Percentiles rank a stretch among this genome's conserved stretches.
Conservation (phyloP, 2,329 filamentous ascomycete genomes). For the Aspergillus sergii region DNA sequence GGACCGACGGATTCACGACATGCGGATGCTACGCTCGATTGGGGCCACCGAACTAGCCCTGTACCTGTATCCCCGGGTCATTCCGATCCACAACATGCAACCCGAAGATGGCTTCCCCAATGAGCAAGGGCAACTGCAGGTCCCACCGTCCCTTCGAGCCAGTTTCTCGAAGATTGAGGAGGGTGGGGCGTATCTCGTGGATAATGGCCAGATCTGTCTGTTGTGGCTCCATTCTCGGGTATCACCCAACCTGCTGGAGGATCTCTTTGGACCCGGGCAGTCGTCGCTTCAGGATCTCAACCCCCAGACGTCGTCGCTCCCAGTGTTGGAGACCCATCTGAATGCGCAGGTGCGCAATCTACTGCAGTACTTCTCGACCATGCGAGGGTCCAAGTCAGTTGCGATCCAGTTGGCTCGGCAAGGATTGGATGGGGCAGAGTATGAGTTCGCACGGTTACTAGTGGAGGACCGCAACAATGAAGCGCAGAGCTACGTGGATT, state of each 20-base stretch:
- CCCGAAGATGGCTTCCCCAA: conserved; percentile 92
- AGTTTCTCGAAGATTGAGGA: conserved; percentile 88
- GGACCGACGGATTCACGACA: conserved; percentile 86
- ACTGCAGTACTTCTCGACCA: conserved; percentile 77
- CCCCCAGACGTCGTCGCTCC: conserved; percentile 76
- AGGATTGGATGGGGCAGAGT: conserved; percentile 91
- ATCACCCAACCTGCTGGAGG: conserved; percentile 84
- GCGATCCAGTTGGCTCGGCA: conserved; percentile 90
- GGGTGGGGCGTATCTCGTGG: conserved; percentile 89
- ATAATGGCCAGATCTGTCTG: conserved; percentile 90
- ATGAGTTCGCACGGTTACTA: conserved; percentile 88
- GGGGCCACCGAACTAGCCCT: conserved; percentile 81
- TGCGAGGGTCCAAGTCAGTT: conserved; percentile 83
- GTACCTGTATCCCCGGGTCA: conserved; percentile 93
- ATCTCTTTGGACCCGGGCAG: conserved; percentile 82
- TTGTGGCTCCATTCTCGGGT: conserved; percentile 93
- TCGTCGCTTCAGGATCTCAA: conserved; percentile 74
- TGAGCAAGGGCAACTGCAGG: conserved; percentile 80
- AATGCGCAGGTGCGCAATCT: conserved; percentile 96
- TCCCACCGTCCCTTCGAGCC: conserved; percentile 78
- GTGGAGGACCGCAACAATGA: conserved; percentile 97
- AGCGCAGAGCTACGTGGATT: conserved; percentile 97
- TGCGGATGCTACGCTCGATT: conserved; percentile 87
- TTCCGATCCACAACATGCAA: conserved; percentile 85
- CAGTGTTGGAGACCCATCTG: conserved; percentile 84